phyloP scores from a whole-genome alignment of 805 yeast genomes.

The Wickerhamiella australiensis region DNA sequence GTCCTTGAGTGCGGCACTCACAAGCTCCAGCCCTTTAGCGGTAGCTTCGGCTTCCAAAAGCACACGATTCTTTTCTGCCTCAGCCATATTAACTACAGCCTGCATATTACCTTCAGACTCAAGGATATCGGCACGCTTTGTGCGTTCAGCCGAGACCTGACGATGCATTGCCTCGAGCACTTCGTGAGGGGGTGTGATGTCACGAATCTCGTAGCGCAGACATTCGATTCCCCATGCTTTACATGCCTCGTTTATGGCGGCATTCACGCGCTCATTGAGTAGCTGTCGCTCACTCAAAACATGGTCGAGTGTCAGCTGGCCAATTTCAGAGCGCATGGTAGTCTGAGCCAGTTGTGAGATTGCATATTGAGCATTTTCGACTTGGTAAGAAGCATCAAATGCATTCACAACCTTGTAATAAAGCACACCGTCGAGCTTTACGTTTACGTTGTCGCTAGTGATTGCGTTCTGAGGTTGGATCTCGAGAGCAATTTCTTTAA shows the following conservation, averaged over 20 bases:
- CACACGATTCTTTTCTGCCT: conserved; percentile 65
- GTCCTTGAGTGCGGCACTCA: conserved; percentile 53
- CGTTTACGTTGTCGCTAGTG: conserved; percentile 73
- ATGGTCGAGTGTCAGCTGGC: conserved; percentile 66
- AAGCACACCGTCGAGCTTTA: conserved; percentile 74
- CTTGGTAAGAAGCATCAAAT: conserved; percentile 77
- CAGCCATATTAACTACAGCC: conserved; percentile 69
- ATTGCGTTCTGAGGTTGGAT: conserved; percentile 76
- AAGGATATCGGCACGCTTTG: conserved; percentile 66
- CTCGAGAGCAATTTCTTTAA: conserved; percentile 76
- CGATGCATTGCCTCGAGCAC: conserved; percentile 86
- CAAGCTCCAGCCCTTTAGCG: conserved; percentile 51
- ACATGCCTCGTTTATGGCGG: conserved; percentile 76
- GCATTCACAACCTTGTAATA: conserved; percentile 70
- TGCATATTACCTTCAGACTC: conserved; percentile 79
- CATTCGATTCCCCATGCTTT: conserved; percentile 77
- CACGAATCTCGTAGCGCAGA: conserved; percentile 74
- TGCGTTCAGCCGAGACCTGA: conserved; percentile 77
- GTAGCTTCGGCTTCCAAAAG: conserved; percentile 80
- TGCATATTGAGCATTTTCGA: conserved; percentile 78
- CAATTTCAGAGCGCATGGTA: conserved; percentile 82
- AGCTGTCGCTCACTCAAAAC: conserved; percentile 66
- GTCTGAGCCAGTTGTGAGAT: conserved; percentile 79
- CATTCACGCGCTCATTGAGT: conserved; percentile 59
- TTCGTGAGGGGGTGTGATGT: conserved; percentile 75